Evolutionary conservation across 352 stramenopile genomes (phyloP).

Genomic region (Thalassiosira mediterranea): DNA sequence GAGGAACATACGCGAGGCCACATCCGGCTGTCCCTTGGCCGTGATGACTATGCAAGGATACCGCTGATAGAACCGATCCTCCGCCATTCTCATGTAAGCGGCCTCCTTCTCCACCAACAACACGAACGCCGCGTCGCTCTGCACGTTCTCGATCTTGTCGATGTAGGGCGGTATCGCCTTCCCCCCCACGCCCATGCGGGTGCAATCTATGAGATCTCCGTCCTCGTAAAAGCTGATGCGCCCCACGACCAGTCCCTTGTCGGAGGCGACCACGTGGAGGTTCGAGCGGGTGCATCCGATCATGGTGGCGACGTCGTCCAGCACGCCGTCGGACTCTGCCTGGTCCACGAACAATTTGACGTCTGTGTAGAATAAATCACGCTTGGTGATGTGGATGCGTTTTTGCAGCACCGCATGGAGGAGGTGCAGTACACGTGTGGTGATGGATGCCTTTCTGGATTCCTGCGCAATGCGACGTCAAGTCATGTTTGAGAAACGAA

Average conservation of each 20-base stretch:
- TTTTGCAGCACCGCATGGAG: slow-evolving; percentile 85
- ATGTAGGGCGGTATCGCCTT: slow-evolving; percentile 91
- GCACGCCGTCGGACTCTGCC: slow-evolving; percentile 84
- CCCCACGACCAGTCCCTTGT: slow-evolving; percentile 90
- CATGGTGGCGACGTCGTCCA: slow-evolving; percentile 84
- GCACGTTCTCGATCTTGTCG: slow-evolving; percentile 86
- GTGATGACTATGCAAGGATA: slow-evolving; percentile 92
- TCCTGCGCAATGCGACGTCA: too few species aligned
- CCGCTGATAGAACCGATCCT: slow-evolving; percentile 90
- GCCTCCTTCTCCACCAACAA: slow-evolving; percentile 91
- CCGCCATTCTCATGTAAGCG: slow-evolving; percentile 89
- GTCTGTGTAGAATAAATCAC: slow-evolving; percentile 91
- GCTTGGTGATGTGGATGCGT: slow-evolving; percentile 90
- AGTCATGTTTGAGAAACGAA: too few species aligned
- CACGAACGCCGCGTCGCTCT: slow-evolving; percentile 88
- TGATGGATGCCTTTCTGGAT: slow-evolving; percentile 88
- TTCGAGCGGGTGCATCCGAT: slow-evolving; percentile 87
- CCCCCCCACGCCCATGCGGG: slow-evolving; percentile 87
- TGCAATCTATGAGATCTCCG: slow-evolving; percentile 89
- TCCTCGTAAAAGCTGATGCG: slow-evolving; percentile 86
- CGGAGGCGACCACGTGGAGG: slow-evolving; percentile 89
- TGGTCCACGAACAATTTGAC: slow-evolving; percentile 90
- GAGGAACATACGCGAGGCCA: slow-evolving; percentile 88
- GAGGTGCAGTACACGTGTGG: slow-evolving; percentile 86
- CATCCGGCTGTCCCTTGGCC: slow-evolving; percentile 89